Evolutionary conservation across 495 filamentous ascomycete genomes (phyloP).

Genomic region (Aspergillus biplanus): DNA sequence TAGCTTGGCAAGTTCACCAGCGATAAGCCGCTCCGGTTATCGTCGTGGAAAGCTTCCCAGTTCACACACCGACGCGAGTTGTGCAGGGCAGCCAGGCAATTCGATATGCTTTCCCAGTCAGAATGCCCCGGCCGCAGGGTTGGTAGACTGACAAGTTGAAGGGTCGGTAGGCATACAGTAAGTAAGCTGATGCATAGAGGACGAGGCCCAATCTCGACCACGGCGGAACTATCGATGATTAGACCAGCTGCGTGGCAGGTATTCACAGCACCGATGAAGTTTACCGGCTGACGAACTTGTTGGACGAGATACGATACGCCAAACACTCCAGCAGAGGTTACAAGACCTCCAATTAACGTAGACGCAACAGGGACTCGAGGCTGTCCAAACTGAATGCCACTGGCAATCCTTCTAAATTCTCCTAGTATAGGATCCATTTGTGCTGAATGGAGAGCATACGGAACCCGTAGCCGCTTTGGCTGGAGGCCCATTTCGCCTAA

Average conservation of each 20-base stretch:
- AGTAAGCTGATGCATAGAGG: slow-evolving; percentile 7
- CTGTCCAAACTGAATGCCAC: slow-evolving; percentile 38
- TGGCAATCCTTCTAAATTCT: slow-evolving; percentile 41
- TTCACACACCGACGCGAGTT: background rate
- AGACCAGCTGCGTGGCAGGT: slow-evolving; percentile 5
- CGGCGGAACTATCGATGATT: background rate
- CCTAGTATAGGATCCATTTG: slow-evolving; percentile 55
- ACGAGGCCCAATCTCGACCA: slow-evolving; percentile 13
- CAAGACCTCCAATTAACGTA: slow-evolving; percentile 27
- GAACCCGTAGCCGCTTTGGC: slow-evolving; percentile 45
- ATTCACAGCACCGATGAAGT: slow-evolving; percentile 34
- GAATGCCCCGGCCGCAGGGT: background rate
- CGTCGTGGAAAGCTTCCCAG: slow-evolving; percentile 14
- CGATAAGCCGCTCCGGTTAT: background rate
- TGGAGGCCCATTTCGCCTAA: slow-evolving; percentile 16
- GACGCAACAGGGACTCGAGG: slow-evolving; percentile 38
- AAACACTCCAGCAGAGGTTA: slow-evolving; percentile 28
- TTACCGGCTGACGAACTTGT: slow-evolving; percentile 34
- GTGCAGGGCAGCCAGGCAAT: slow-evolving; percentile 1
- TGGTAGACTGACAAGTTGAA: background rate
- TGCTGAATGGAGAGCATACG: slow-evolving; percentile 55
- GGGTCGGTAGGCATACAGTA: background rate
- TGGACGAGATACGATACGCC: slow-evolving; percentile 35
- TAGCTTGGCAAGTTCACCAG: slow-evolving; percentile 10
- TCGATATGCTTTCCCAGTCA: slow-evolving; percentile 10